These are phyloP conservation scores for Aspergillus fijiensis DNA, from an alignment of 2,329 filamentous ascomycete species.

Conservation along the genomic window DNA sequence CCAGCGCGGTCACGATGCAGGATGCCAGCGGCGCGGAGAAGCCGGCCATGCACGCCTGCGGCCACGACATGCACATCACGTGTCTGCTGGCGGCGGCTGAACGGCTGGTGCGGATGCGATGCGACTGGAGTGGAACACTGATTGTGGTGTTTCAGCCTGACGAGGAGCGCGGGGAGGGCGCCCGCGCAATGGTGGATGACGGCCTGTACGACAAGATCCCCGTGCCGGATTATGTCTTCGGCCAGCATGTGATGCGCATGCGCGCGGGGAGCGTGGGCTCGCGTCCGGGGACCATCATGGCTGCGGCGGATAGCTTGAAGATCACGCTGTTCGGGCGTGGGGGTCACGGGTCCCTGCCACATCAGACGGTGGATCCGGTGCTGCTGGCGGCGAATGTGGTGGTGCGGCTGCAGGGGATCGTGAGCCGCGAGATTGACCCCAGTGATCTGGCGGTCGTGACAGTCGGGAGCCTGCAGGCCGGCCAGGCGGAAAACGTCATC, in stretches of 20 bases:
- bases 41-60: constrained; percentile 62
- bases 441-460: constrained; percentile 58
- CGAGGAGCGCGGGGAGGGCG: constrained; percentile 64
- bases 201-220: constrained; percentile 56
- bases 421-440: constrained; percentile 54
- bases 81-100: constrained; percentile 55
- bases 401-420: constrained; percentile 59
- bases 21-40: constrained; percentile 53
- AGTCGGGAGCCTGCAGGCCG: constrained; percentile 58
- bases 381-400: constrained; percentile 58
- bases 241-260: constrained; percentile 56
- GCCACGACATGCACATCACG: constrained; percentile 62
- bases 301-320: constrained; percentile 47
- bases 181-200: constrained; percentile 62
- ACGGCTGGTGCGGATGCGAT: constrained; percentile 46
- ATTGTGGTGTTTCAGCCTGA: constrained; percentile 66
- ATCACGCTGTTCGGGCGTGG: constrained; percentile 60
- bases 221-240: constrained; percentile 56
- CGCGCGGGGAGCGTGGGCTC: constrained; percentile 43
- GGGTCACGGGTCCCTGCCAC: constrained; percentile 58
- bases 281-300: constrained; percentile 42
- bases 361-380: constrained; percentile 58
- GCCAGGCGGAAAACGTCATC: constrained; percentile 62
- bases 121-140: constrained; percentile 61
- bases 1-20: constrained; percentile 46